phyloP scores from a whole-genome alignment of 179 eudicot species.

The Spergularia azorica region DNA sequence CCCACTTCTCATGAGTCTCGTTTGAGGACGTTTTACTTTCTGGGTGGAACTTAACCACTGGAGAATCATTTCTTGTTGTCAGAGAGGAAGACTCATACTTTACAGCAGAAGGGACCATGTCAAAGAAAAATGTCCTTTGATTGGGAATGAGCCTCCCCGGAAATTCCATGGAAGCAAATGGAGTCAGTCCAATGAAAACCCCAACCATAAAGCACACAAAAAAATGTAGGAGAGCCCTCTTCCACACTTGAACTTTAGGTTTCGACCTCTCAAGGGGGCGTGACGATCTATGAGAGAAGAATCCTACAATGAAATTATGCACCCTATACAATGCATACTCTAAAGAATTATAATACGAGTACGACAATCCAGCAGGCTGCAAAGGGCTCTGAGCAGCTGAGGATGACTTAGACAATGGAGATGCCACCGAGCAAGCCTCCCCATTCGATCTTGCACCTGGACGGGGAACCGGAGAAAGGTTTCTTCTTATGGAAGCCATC shows the following conservation, averaged over 20 bases:
- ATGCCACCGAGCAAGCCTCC: conserved; percentile 63
- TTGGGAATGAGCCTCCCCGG: conserved; percentile 48
- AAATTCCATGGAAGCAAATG: conserved; percentile 48
- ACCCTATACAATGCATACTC: conserved; percentile 55
- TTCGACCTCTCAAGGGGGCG: conserved; percentile 62
- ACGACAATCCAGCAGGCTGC: conserved; percentile 37
- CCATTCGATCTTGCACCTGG: conserved; percentile 53
- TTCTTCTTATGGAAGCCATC: conserved; percentile 82
- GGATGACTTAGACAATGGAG: conserved; percentile 75
- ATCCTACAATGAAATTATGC: conserved; percentile 49
- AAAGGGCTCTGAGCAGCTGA: conserved; percentile 45
- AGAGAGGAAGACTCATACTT: conserved; percentile 28
- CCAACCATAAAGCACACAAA: conserved; percentile 59
- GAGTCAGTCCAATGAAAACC: conserved; percentile 62
- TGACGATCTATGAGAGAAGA: conserved; percentile 61
- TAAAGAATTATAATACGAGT: conserved; percentile 43
- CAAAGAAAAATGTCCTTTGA: conserved; percentile 47
- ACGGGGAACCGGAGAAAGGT: conserved; percentile 77
- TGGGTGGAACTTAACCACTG: conserved; percentile 20
- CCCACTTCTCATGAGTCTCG: conserved; percentile 25
- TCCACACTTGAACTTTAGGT: conserved; percentile 60
- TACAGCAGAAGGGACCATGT: conserved; percentile 40
- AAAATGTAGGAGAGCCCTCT: conserved; percentile 56
- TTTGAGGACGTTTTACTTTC: conserved; percentile 24
- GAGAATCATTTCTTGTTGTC: conserved; percentile 33